Evolutionary conservation across 441 rosid genomes (phyloP).

Genomic region (Aleurites moluccanus): DNA sequence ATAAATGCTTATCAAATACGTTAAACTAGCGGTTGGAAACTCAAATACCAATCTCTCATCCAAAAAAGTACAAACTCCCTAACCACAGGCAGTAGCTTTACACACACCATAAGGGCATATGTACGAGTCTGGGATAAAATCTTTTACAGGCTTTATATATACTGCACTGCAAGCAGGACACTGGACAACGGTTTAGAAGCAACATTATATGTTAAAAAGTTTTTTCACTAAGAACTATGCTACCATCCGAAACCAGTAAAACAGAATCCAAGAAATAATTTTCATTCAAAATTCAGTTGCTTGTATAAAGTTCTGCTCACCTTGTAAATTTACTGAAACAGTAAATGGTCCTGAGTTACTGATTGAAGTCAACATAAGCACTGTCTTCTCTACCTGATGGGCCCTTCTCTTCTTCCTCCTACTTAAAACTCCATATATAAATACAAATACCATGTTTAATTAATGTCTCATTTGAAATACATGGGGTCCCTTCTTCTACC

Average conservation of each 20-base stretch:
- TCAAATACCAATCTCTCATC: too few relatives aligned
- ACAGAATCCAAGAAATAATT: conserved; percentile 2
- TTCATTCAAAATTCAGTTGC: not conserved
- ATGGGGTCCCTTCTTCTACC: conserved; percentile 17
- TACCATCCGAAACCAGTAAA: not conserved
- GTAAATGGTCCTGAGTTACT: not conserved
- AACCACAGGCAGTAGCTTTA: too few relatives aligned
- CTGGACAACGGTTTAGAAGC: not conserved
- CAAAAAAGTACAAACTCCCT: too few relatives aligned
- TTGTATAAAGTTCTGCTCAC: not conserved
- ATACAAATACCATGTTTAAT: not conserved
- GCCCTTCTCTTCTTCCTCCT: not conserved
- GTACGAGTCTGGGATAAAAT: not conserved
- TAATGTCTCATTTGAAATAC: not conserved
- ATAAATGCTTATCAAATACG: too few relatives aligned
- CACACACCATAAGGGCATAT: too few relatives aligned
- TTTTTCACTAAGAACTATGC: too few relatives aligned
- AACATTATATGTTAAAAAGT: not conserved
- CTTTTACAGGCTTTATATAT: not conserved
- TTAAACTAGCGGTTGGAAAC: too few relatives aligned
- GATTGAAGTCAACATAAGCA: not conserved
- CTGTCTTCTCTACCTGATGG: not conserved
- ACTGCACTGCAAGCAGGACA: not conserved
- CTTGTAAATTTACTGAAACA: not conserved
- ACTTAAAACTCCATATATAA: not conserved